Conservation (phyloP, 306 rosid genomes). For the Gynostemma pentaphyllum region DNA sequence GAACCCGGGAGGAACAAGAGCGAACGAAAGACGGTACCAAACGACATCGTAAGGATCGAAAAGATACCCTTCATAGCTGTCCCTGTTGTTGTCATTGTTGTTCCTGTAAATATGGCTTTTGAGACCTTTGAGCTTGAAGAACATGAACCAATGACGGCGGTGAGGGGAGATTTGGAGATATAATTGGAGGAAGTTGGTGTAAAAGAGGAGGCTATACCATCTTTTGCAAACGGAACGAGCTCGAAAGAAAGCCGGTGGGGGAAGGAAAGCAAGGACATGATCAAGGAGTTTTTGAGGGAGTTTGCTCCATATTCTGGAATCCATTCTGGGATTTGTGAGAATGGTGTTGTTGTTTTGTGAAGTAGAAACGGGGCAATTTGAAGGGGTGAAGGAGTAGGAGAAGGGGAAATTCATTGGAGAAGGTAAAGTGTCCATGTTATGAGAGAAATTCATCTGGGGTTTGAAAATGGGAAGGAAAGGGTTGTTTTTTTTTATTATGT, state of each 20-base stretch:
- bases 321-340: slow-evolving; percentile 46
- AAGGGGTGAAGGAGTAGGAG: slow-evolving; percentile 28
- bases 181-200: slow-evolving; percentile 51
- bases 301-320: slow-evolving; percentile 75
- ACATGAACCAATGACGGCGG: slow-evolving; percentile 66
- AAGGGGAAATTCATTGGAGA: slow-evolving; percentile 46
- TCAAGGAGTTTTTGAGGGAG: slow-evolving; percentile 72
- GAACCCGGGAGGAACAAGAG: slow-evolving; percentile 56
- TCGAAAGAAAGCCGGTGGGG: slow-evolving; percentile 81
- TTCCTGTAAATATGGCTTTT: slow-evolving; percentile 37
- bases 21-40: slow-evolving; percentile 62
- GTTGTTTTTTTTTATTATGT: background rate
- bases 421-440: slow-evolving; percentile 53
- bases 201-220: slow-evolving; percentile 68
- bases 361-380: slow-evolving; percentile 6
- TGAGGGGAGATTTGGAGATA: slow-evolving; percentile 53
- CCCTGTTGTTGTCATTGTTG: background rate
- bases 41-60: slow-evolving; percentile 64
- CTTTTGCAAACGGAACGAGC: slow-evolving; percentile 84
- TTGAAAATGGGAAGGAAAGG: background rate
- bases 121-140: slow-evolving; percentile 55
- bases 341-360: slow-evolving; percentile 9
- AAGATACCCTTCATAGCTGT: slow-evolving; percentile 52
- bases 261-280: slow-evolving; percentile 63
- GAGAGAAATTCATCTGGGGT: background rate